These are phyloP conservation scores for Boletellus ananiceps DNA, from an alignment of 768 basidiomycete genomes.

Conservation along the genomic window DNA sequence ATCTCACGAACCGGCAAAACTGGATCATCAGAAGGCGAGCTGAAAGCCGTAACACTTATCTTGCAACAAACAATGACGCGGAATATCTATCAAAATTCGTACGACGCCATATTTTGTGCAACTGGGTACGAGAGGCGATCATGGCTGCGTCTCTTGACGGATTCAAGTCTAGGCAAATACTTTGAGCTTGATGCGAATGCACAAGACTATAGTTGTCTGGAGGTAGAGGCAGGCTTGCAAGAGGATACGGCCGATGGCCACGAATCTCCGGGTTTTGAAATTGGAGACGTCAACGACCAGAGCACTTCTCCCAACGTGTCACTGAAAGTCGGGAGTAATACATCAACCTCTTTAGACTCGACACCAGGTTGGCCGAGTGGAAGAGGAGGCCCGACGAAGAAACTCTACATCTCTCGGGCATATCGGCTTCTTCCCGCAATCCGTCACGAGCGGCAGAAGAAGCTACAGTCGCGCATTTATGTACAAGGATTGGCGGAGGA, in stretches of 20 bases:
- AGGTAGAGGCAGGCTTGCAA: slow-evolving; percentile 4
- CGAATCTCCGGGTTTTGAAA: slow-evolving; percentile 3
- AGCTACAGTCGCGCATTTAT: slow-evolving; percentile 25
- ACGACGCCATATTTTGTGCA: slow-evolving; percentile 48
- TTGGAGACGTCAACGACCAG: background rate
- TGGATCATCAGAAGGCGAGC: background rate
- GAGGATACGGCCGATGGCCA: background rate
- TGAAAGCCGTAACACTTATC: slow-evolving; percentile 22
- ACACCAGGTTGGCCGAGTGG: slow-evolving; percentile 22
- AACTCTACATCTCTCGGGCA: slow-evolving; percentile 35
- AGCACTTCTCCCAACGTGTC: background rate
- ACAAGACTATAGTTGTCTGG: slow-evolving; percentile 7
- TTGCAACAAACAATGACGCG: slow-evolving; percentile 37
- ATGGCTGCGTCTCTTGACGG: slow-evolving; percentile 41
- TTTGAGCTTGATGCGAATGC: slow-evolving; percentile 30
- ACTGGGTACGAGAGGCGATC: slow-evolving; percentile 51
- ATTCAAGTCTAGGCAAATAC: slow-evolving; percentile 35
- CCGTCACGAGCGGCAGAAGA: slow-evolving; percentile 1
- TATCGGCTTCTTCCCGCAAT: slow-evolving; percentile 38
- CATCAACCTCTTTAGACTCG: slow-evolving; percentile 13
- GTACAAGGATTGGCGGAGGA: slow-evolving; percentile 33
- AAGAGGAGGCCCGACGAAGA: slow-evolving; percentile 1
- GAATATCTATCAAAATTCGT: slow-evolving; percentile 29
- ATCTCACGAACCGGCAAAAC: background rate
- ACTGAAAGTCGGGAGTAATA: background rate